Percentiles rank a stretch among this genome's conserved stretches.
phyloP scores from a whole-genome alignment of 768 basidiomycete species.

The Kwoniella sp. region DNA sequence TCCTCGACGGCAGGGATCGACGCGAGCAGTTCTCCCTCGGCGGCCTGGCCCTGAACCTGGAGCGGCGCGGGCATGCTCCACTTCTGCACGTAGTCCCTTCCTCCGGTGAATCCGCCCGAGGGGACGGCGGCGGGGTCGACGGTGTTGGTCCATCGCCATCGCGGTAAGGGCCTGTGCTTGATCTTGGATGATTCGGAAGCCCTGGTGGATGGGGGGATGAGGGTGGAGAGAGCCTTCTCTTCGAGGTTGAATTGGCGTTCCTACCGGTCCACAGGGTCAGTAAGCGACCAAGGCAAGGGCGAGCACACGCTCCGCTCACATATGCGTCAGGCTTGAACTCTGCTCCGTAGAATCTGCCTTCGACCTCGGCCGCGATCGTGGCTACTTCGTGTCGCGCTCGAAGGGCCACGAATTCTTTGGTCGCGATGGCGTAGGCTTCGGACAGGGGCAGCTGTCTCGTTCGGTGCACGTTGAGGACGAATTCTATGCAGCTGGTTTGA shows the following conservation, averaged over 20 bases:
- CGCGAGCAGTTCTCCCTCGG: too few species aligned
- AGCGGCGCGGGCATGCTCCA: slow-evolving; percentile 32
- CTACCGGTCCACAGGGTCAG: slow-evolving; percentile 12
- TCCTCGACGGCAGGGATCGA: background rate
- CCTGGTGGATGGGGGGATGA: slow-evolving; percentile 13
- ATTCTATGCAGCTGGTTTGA: slow-evolving; percentile 69
- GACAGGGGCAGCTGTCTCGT: slow-evolving; percentile 63
- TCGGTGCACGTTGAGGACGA: slow-evolving; percentile 71
- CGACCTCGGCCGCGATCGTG: slow-evolving; percentile 67
- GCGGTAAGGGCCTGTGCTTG: slow-evolving; percentile 12
- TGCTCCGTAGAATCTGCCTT: slow-evolving; percentile 73
- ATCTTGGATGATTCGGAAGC: slow-evolving; percentile 6
- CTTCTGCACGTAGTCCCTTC: slow-evolving; percentile 22
- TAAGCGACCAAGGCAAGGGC: background rate
- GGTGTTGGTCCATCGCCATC: slow-evolving; percentile 21
- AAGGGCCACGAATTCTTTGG: slow-evolving; percentile 81
- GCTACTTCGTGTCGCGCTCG: slow-evolving; percentile 78
- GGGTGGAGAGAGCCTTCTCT: slow-evolving; percentile 20
- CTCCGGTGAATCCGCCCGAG: slow-evolving; percentile 20
- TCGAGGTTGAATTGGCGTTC: slow-evolving; percentile 40
- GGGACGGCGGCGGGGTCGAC: slow-evolving; percentile 4
- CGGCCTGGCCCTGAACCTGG: too few species aligned
- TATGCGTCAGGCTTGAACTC: slow-evolving; percentile 34
- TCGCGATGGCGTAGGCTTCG: slow-evolving; percentile 71
- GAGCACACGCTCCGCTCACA: slow-evolving; percentile 17